Base-by-base conservation (phyloP, 331 rosid genomes). In the Malus hybrid region DNA sequence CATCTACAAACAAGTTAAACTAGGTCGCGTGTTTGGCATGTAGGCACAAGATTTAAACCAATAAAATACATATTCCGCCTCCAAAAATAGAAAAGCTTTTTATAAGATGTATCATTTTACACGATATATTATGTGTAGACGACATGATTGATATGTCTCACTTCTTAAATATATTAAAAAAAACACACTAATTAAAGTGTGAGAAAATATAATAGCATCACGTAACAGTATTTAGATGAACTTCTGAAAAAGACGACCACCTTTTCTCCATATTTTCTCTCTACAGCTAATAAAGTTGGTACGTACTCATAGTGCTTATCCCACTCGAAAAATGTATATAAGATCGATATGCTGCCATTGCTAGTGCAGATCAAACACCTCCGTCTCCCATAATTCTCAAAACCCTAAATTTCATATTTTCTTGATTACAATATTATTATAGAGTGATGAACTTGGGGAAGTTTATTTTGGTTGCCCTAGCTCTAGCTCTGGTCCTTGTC, bases 401-500 rank as follows among this genome's bases (percentile, higher is more conserved):
- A 58, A 44, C 71, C 26, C 66, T 34, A 18, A 33, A n/a, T 10
- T 42, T 36, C 70, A 18, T 34, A 28, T 3, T 20, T 55, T 12
- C 22, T 30, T n/a, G 29, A 52, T 28, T 8, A 28, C 6, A 50
- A 1, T 66, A 36, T 1, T 2, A 11, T 42, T 4, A 12, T n/a
- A 20, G 56, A 53, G 12, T 18, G n/a, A 57, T 73, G 84, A 75
- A 79, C 71, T 81, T 78, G 73, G 72, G 66, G 70, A 85, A 75
- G 68, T 55, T 55, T 76, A 69, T 50, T 72, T 2, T 80, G 71
- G 63, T 58, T 64, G 58, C 55, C 77, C 69, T 67, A 36, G 57
- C 83, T 19, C 73, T 80, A 19, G 86, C 85, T 75, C 71, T 88
- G 34, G 20, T 88, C 76, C 68, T 86, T 0, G 87, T 73, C 18